Conservation (phyloP, 192 early-diverging fungal species). For the Linnemannia exigua region DNA sequence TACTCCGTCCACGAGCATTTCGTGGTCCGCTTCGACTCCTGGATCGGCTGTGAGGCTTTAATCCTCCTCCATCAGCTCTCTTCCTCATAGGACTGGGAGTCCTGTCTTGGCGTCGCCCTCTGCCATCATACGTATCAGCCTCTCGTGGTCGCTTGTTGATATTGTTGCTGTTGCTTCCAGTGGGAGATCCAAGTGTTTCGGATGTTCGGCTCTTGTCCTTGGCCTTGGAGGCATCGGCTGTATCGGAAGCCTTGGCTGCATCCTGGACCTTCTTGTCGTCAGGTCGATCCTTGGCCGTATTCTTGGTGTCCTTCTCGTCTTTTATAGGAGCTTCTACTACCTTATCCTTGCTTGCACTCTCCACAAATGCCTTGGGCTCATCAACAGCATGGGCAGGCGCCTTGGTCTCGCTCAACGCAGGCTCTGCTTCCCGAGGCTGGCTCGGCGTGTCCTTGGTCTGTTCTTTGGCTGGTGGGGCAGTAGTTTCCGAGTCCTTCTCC, state of each 20-base stretch:
- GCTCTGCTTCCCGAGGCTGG: neutral
- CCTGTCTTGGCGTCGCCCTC: constrained; percentile 15
- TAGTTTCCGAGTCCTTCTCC: neutral
- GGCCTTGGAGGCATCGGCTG: neutral
- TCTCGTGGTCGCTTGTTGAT: constrained; percentile 12
- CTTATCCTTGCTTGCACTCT: neutral
- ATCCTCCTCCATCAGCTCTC: neutral
- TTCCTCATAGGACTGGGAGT: constrained; percentile 12
- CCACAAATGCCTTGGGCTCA: neutral
- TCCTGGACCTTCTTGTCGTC: neutral
- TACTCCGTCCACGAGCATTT: constrained; percentile 4
- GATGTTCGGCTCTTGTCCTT: neutral
- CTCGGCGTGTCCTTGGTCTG: neutral
- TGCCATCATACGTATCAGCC: constrained; percentile 11
- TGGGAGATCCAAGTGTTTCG: neutral
- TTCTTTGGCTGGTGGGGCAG: neutral
- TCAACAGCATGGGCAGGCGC: neutral
- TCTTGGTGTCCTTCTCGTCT: neutral
- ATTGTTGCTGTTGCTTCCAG: neutral
- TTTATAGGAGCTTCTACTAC: neutral
- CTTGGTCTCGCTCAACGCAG: neutral
- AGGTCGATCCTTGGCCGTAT: neutral
- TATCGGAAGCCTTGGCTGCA: neutral
- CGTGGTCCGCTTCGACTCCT: constrained; percentile 5
- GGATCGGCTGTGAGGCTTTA: constrained; percentile 15